A percentile compares a stretch with the other conserved stretches of the same genome.
These are phyloP conservation scores for Sugiyamaella novakii DNA, from an alignment of 1,139 yeast genomes.

Conservation along the genomic window DNA sequence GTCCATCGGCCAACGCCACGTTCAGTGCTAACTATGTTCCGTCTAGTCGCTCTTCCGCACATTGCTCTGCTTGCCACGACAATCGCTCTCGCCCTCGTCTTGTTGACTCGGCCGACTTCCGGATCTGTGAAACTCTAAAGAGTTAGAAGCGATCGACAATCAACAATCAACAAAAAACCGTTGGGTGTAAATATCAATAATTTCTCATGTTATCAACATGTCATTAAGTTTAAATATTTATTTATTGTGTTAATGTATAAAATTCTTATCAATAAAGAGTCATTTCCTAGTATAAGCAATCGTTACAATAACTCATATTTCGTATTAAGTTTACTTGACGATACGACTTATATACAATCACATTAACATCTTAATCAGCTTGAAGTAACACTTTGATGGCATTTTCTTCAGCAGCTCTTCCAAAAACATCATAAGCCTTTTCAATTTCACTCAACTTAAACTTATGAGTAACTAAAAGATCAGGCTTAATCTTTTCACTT, in stretches of 20 bases:
- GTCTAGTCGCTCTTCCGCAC: background rate
- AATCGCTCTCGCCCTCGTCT: too few relatives aligned
- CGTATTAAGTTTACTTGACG: too few relatives aligned
- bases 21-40: background rate
- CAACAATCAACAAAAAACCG: background rate
- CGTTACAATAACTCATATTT: too few relatives aligned
- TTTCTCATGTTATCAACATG: too few relatives aligned
- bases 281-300: too few relatives aligned
- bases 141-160: too few relatives aligned
- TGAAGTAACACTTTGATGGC: slow-evolving; percentile 45
- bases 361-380: slow-evolving; percentile 14
- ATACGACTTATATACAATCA: too few relatives aligned
- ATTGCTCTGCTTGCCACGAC: background rate
- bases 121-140: background rate
- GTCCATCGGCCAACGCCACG: background rate
- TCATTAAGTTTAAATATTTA: too few relatives aligned
- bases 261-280: too few relatives aligned
- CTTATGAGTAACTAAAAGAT: slow-evolving; percentile 60
- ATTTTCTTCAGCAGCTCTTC: slow-evolving; percentile 47
- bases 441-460: slow-evolving; percentile 60
- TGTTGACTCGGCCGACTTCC: background rate
- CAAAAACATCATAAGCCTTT: slow-evolving; percentile 61
- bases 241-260: too few relatives aligned
- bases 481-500: slow-evolving; percentile 44
- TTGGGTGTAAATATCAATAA: too few relatives aligned